Percentiles rank a stretch among this genome's conserved stretches.
phyloP scores from a whole-genome alignment of 352 stramenopile genomes.

The Phytophthora aleatoria region DNA sequence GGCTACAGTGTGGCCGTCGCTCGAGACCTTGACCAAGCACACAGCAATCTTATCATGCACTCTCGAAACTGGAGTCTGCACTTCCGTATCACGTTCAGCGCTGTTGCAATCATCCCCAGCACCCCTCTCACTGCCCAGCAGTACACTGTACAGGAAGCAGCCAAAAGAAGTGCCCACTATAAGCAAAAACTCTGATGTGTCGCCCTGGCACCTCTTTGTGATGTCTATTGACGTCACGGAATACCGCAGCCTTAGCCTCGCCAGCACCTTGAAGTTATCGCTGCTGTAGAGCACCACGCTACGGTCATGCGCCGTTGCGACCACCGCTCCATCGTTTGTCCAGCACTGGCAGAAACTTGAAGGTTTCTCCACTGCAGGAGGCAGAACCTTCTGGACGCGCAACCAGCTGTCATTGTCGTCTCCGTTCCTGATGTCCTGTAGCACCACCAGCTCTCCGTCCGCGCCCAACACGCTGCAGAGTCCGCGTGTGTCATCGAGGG shows the following conservation, averaged over 20 bases:
- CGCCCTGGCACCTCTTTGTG: neutral
- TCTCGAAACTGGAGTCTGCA: constrained; percentile 14
- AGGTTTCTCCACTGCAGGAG: constrained; percentile 10
- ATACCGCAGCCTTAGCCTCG: constrained; percentile 35
- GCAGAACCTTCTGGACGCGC: constrained; percentile 42
- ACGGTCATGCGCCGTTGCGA: constrained; percentile 41
- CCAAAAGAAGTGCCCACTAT: constrained; percentile 44
- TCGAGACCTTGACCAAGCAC: constrained; percentile 46
- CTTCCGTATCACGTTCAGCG: neutral
- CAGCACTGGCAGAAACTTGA: constrained; percentile 64
- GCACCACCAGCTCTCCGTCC: constrained; percentile 55
- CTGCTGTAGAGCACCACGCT: constrained; percentile 42
- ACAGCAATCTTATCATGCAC: constrained; percentile 40
- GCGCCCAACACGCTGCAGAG: constrained; percentile 58
- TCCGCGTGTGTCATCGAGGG: neutral
- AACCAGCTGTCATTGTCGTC: constrained; percentile 23
- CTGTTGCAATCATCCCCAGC: neutral
- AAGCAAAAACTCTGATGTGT: constrained; percentile 19
- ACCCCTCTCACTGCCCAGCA: neutral
- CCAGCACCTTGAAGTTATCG: constrained; percentile 17
- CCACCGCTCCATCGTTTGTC: constrained; percentile 32
- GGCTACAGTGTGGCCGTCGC: constrained; percentile 33
- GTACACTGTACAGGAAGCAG: constrained; percentile 38
- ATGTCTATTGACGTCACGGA: constrained; percentile 46
- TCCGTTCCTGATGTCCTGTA: constrained; percentile 24